phyloP scores from a whole-genome alignment of 2,329 filamentous ascomycete species.

The Diplodia sapinea region DNA sequence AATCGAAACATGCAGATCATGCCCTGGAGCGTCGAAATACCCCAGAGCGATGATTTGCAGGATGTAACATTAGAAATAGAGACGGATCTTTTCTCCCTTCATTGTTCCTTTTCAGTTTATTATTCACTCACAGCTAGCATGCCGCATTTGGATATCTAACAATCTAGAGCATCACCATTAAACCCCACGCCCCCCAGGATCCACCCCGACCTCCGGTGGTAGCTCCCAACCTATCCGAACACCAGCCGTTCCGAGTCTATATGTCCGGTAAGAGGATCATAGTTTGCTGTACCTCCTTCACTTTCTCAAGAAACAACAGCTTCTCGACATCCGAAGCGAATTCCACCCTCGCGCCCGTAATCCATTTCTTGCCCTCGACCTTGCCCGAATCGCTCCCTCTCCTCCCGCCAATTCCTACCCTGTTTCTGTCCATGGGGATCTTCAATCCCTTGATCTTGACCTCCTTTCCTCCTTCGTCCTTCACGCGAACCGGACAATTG shows the following conservation, averaged over 20 bases:
- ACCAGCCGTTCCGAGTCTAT: conserved; percentile 2
- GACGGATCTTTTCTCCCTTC: conserved; percentile 18
- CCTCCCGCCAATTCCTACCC: background rate
- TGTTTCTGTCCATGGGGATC: conserved; percentile 41
- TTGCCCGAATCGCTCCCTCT: conserved; percentile 22
- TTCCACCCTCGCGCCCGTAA: conserved; percentile 52
- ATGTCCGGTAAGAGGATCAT: conserved; percentile 49
- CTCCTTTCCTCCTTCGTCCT: conserved; percentile 48
- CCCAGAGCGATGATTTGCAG: background rate
- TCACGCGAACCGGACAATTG: conserved; percentile 47
- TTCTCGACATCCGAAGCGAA: conserved; percentile 53
- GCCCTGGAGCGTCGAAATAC: conserved; percentile 19
- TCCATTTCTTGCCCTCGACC: conserved; percentile 46
- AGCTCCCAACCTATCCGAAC: background rate
- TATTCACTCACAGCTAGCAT: background rate
- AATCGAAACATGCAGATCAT: background rate
- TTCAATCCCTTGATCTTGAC: conserved; percentile 53
- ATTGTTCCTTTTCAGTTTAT: background rate
- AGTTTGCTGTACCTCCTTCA: conserved; percentile 47
- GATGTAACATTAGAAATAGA: conserved; percentile 27
- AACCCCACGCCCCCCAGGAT: background rate
- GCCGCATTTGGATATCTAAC: background rate
- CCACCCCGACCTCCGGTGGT: background rate
- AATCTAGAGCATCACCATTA: background rate
- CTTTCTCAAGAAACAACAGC: conserved; percentile 47